Evolutionary conservation across 352 stramenopile species (phyloP), one percentile per base, ranked within the genome.

Genomic region (Phytophthora crassamura): DNA sequence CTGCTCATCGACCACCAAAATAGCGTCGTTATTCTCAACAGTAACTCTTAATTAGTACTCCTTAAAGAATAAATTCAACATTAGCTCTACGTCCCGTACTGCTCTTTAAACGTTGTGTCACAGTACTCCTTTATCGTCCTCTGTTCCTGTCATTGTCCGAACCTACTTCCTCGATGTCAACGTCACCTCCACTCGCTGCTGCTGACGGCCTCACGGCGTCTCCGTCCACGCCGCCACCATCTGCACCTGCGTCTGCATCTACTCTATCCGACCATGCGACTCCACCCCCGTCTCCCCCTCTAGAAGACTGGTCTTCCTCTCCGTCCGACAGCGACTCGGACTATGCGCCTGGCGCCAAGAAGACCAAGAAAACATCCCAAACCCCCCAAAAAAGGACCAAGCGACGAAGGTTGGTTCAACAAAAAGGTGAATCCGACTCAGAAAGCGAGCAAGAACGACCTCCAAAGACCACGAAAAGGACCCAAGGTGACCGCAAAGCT

Each of bases 281-380:
- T 63, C 39, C 60, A n/a, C 36, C 60, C 0, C 60, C 60, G 2
- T 64, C 63, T 55, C 22, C 52, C 3, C 30, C 41, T 8, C 22
- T 8, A 38, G 33, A 42, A 56, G 22, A 52, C 18, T 57, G 33
- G 12, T 32, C 39, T n/a, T 75, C 72, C n/a, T 68, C 69, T 7
- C 47, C 16, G 40, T 59, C n/a, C 18, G 64, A 64, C 38, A 48
- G 46, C 34, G 73, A 81, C 64, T 81, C 73, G n/a, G 73, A 81
- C 47, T 81, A 76, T 54, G 58, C 57, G 2, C 73, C 73, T 12
- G 47, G 30, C 25, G 53, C 39, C 34, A 52, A 32, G 12, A 28
- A 1, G 14, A 51, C 11, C 14, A 53, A 50, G 15, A 60, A 28
- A 15, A 65, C 32, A 48, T 30, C 34, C 20, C 65, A 59, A 12